phyloP scores from a whole-genome alignment of 2,329 filamentous ascomycete genomes.

The Stagonosporopsis vannaccii region DNA sequence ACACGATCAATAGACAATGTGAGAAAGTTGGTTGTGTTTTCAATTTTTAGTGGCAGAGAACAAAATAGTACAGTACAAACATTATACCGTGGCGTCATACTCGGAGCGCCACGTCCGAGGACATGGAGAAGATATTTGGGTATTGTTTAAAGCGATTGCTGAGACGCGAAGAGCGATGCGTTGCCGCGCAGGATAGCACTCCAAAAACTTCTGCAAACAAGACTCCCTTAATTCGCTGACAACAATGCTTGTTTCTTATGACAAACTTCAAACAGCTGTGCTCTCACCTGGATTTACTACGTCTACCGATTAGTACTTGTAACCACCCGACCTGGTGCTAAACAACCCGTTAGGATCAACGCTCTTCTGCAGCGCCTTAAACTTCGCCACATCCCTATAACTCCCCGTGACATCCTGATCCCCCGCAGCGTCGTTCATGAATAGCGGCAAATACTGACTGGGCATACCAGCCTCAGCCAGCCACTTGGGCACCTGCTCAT shows the following conservation, averaged over 20 bases:
- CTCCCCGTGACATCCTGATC: slow-evolving; percentile 31
- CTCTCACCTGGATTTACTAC: background rate
- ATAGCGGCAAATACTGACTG: slow-evolving; percentile 29
- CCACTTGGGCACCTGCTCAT: slow-evolving; percentile 30
- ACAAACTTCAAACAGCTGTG: background rate
- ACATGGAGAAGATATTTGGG: too few relatives aligned
- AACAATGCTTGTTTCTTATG: background rate
- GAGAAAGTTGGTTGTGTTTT: too few relatives aligned
- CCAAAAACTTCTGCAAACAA: too few relatives aligned
- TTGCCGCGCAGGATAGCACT: too few relatives aligned
- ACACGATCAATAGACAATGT: too few relatives aligned
- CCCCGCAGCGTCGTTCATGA: slow-evolving; percentile 34
- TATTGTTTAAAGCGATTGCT: too few relatives aligned
- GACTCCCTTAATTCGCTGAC: background rate
- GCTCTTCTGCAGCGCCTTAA: slow-evolving; percentile 30
- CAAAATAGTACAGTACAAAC: too few relatives aligned
- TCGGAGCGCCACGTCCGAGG: too few relatives aligned
- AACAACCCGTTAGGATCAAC: slow-evolving; percentile 32
- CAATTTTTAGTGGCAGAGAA: too few relatives aligned
- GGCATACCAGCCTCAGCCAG: slow-evolving; percentile 31
- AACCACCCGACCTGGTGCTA: slow-evolving; percentile 30
- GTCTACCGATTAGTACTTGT: slow-evolving; percentile 24
- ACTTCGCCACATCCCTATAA: slow-evolving; percentile 29
- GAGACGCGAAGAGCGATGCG: too few relatives aligned
- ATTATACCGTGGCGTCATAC: too few relatives aligned